Evolutionary conservation across 208 protist species (phyloP), one percentile per base, ranked within the genome.

Genomic region (Angomonas deanei): DNA sequence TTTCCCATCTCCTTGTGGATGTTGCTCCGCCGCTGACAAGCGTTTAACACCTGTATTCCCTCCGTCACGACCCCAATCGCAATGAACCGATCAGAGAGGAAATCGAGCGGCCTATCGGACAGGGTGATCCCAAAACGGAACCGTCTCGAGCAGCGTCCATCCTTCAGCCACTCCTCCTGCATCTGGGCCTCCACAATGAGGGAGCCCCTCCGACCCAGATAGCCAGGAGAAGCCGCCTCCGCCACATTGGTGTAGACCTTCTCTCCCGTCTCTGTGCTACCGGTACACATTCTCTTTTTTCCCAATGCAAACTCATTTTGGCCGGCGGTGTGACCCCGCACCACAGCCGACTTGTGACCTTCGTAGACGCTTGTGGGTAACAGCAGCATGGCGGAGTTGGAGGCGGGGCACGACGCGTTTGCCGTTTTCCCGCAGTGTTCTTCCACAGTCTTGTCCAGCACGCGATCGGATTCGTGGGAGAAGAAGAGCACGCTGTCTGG

Each of bases 401-500:
- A 42, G 36, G 15, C 11, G 8, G 36, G 8, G 15, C 15, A n/a
- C 11, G 36, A n/a, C 15, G 11, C 36, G 11, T 8, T 42, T 8
- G 15, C 8, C 8, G 8, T 42, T 8, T 15, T 8, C 11, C 8
- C 11, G 15, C 36, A 42, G 36, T 42, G 36, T n/a, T 15, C 11
- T 15, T 15, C 36, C 5, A 58, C 31, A 1, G 6, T 21, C 24
- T 38, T n/a, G 27, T 58, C 52, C 17, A 38, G 42, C 34, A 27
- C 42, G 3, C 1, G 24, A 17, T 65, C 66, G 13, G 69, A 24
- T 31, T 67, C 52, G 34, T 83, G 80, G 30, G 81, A 77, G 49
- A 93, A 89, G 38, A 88, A 78, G 10, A 89, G 61, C 10, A 80
- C 77, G 28, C 77, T 75, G 3, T 88, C 87, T 0, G 84, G 82